Evolutionary conservation across 371 early-diverging fungal genomes (phyloP), one percentile per base, ranked within the genome.

Genomic region (Nosema muscidifuracis): DNA sequence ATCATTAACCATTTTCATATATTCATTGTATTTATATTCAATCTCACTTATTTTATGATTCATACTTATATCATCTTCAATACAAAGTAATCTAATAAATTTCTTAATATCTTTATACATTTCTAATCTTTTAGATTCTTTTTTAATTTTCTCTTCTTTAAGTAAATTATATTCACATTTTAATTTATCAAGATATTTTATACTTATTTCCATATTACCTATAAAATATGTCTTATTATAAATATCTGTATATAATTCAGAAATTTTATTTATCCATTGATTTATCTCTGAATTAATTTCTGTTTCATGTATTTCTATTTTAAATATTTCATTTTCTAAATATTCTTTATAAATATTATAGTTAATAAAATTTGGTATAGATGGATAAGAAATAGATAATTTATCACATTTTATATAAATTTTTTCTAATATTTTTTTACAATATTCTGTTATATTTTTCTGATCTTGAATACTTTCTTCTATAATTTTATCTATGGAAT

Each of bases 21-120:
- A 38, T 10, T 47, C 47, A 12, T 58, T 36, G 53, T 67, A 51
- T 24, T 69, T 53, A 53, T 38, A 13, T 44, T 78, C 70, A 58
- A 69, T 34, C n/a, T 66, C 42, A 31, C 20, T n/a, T 53, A 77
- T 58, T 31, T 50, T 72, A 34, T 71, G 63, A 22, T 67, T 36
- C 24, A 51, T 34, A 15, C 7, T 1, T n/a, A 71, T 22, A 0
- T 64, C 64, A 0, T 42, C 56, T 0, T 34, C 31, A 20, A 16
- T 47, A 0, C 34, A 20, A 24, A 78, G 22, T 36, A 50, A 50
- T 22, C 42, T 38, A 9, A 22, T n/a, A 26, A 71, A 43, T 20
- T 60, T 67, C 28, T 56, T 60, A 53, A 79, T 51, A 22, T 76
- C 64, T 50, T 55, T 44, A 31, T 71, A 73, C 10, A 67, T n/a